A percentile compares a stretch with the other conserved stretches of the same genome.
Evolutionary conservation across 2,329 filamentous ascomycete species (phyloP).

Genomic region (Alternaria arbusti): DNA sequence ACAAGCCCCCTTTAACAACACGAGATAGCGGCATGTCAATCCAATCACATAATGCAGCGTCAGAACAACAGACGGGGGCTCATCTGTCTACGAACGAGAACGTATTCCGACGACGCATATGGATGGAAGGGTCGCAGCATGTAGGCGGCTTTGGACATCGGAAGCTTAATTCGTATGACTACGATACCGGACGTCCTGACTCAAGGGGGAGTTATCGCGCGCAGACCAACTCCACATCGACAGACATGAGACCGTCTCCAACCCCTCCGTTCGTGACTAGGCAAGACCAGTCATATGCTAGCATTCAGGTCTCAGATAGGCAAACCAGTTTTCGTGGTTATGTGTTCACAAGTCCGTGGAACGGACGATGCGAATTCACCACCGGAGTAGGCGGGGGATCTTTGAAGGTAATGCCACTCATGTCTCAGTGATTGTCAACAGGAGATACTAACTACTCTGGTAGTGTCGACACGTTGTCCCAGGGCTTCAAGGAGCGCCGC

Average conservation of each 20-base stretch:
- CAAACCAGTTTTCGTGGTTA: slow-evolving; percentile 67
- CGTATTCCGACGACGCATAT: slow-evolving; percentile 55
- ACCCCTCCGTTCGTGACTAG: slow-evolving; percentile 27
- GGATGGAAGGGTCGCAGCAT: slow-evolving; percentile 55
- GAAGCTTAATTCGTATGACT: slow-evolving; percentile 42
- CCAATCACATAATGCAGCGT: background rate
- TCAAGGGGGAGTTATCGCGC: slow-evolving; percentile 30
- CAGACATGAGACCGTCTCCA: slow-evolving; percentile 19
- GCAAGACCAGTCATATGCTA: slow-evolving; percentile 36
- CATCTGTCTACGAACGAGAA: slow-evolving; percentile 14
- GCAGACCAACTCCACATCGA: slow-evolving; percentile 16
- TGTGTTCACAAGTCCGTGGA: slow-evolving; percentile 84
- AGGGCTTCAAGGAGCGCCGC: slow-evolving; percentile 46
- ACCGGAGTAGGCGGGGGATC: slow-evolving; percentile 78
- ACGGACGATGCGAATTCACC: slow-evolving; percentile 82
- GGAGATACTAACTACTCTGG: background rate
- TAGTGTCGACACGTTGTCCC: slow-evolving; percentile 73
- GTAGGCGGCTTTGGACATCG: slow-evolving; percentile 51
- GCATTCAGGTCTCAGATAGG: slow-evolving; percentile 50
- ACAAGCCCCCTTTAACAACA: slow-evolving; percentile 15
- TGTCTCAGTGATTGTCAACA: background rate
- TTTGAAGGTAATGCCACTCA: slow-evolving; percentile 56
- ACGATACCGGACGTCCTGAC: slow-evolving; percentile 24
- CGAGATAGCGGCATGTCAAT: slow-evolving; percentile 23
- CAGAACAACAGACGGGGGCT: slow-evolving; percentile 2